Evolutionary conservation across 129 eudicot species (phyloP).

Genomic region (Helianthus tuberosus): DNA sequence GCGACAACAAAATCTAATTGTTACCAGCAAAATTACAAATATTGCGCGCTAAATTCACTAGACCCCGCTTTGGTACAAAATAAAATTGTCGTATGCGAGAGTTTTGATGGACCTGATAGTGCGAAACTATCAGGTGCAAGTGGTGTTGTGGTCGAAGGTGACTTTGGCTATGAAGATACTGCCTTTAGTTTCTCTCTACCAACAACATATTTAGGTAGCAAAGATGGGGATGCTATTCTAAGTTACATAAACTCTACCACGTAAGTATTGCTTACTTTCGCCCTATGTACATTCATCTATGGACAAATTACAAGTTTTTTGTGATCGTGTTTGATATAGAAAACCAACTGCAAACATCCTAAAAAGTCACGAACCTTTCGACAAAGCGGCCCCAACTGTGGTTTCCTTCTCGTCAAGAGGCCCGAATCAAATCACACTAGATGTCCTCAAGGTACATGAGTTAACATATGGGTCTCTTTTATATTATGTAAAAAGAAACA

Average conservation of each 20-base stretch:
- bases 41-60: conserved; percentile 32
- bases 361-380: conserved; percentile 42
- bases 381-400: conserved; percentile 57
- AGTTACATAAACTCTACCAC: conserved; percentile 39
- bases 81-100: conserved; percentile 42
- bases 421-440: too few species aligned
- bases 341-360: conserved; percentile 43
- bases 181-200: conserved; percentile 35
- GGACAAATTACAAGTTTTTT: not conserved
- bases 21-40: conserved; percentile 11
- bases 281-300: not conserved
- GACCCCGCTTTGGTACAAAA: conserved; percentile 29
- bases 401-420: too few species aligned
- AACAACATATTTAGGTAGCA: conserved; percentile 36
- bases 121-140: conserved; percentile 31
- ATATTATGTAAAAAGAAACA: too few species aligned
- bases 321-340: conserved; percentile 17
- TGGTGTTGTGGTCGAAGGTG: conserved; percentile 37
- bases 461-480: too few species aligned
- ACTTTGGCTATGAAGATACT: conserved; percentile 30
- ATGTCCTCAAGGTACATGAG: too few species aligned
- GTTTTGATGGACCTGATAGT: not conserved
- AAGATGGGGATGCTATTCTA: conserved; percentile 36
- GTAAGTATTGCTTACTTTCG: conserved; percentile 18
- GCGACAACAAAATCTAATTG: not conserved